phyloP scores from a whole-genome alignment of 495 filamentous ascomycete species.

The Trypethelium eluteriae region DNA sequence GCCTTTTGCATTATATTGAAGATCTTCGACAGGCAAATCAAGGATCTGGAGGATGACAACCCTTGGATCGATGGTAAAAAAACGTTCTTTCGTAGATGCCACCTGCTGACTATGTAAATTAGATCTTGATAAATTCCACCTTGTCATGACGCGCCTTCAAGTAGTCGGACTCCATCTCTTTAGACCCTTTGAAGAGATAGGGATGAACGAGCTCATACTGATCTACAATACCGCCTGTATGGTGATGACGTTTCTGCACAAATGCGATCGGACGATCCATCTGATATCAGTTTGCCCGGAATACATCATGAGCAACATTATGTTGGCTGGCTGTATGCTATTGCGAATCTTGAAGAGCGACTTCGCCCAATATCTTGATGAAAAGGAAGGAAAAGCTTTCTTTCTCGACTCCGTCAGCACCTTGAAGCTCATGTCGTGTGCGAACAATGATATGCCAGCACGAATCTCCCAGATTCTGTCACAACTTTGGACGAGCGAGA shows the following conservation, averaged over 20 bases:
- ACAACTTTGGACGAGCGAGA: conserved; percentile 5
- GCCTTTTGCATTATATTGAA: conserved; percentile 3
- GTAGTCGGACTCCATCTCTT: conserved; percentile 6
- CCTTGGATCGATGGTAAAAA: conserved; percentile 6
- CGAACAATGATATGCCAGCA: conserved; percentile 1
- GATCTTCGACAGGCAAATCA: conserved; percentile 4
- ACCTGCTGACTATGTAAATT: neutral
- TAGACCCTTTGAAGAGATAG: neutral
- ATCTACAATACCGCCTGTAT: neutral
- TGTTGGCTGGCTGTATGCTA: neutral
- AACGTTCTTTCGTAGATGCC: neutral
- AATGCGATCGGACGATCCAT: neutral
- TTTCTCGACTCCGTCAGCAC: neutral
- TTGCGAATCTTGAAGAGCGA: conserved; percentile 6
- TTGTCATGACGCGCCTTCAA: neutral
- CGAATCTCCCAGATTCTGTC: neutral
- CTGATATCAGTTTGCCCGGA: conserved; percentile 2
- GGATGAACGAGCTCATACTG: neutral
- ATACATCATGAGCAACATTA: neutral
- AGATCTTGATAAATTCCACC: neutral
- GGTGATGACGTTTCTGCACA: neutral
- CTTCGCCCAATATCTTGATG: neutral
- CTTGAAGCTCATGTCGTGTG: conserved; percentile 3
- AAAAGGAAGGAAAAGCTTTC: neutral
- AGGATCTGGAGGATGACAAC: conserved; percentile 4